Evolutionary conservation across 306 rosid genomes (phyloP).

Genomic region (Glycine soja): DNA sequence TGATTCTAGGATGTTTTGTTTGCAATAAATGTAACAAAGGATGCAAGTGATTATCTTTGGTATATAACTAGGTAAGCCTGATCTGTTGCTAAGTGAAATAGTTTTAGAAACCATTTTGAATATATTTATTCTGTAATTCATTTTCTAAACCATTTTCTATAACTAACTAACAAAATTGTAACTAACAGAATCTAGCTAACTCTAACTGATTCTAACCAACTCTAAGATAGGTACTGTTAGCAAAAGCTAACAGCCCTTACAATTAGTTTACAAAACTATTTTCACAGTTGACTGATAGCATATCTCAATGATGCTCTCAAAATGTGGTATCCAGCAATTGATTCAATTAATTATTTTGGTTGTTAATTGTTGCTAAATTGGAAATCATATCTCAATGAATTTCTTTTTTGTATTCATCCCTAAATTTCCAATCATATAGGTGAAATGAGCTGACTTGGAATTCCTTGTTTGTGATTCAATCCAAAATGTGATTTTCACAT

Average conservation of each 20-base stretch:
- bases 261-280: too few relatives aligned
- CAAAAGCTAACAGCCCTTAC: too few relatives aligned
- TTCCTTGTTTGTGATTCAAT: conserved; percentile 35
- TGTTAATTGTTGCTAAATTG: not conserved
- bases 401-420: not conserved
- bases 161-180: too few relatives aligned
- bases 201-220: too few relatives aligned
- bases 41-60: conserved; percentile 86
- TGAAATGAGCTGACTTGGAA: not conserved
- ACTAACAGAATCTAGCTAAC: too few relatives aligned
- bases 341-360: not conserved
- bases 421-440: conserved; percentile 24
- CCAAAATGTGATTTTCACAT: conserved; percentile 37
- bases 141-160: too few relatives aligned
- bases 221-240: too few relatives aligned
- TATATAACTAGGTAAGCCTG: conserved; percentile 77
- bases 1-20: too few relatives aligned
- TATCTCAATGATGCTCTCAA: too few relatives aligned
- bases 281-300: too few relatives aligned
- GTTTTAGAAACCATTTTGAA: conserved; percentile 4
- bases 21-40: conserved; percentile 82
- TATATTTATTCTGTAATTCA: conserved; percentile 5
- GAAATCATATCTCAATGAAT: not conserved
- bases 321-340: conserved; percentile 12
- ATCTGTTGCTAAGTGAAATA: not conserved